A percentile compares a stretch with the other conserved stretches of the same genome.
These are phyloP conservation scores for Apiospora phragmitis DNA, from an alignment of 2,329 filamentous ascomycete genomes.

Conservation along the genomic window DNA sequence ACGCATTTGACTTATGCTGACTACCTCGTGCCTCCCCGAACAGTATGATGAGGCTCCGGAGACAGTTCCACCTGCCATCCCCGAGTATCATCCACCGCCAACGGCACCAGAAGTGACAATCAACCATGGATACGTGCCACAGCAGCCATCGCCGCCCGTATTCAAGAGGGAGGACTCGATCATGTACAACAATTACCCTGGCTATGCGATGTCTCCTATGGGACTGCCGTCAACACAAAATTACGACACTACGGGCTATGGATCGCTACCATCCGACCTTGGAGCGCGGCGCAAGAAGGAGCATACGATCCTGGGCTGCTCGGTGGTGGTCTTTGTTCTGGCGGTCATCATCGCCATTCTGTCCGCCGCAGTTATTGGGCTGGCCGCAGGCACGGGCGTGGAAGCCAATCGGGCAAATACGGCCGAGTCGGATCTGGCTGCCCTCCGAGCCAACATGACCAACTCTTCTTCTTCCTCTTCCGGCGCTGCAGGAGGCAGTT, in stretches of 20 bases:
- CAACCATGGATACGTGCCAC: constrained; percentile 13
- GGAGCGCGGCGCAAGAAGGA: constrained; percentile 16
- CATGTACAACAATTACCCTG: constrained; percentile 14
- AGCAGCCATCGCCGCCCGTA: constrained; percentile 13
- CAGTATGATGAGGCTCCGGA: constrained; percentile 35
- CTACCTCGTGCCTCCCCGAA: background rate
- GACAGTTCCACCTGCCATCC: constrained; percentile 23
- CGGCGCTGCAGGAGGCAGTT: constrained; percentile 36
- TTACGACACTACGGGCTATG: constrained; percentile 23
- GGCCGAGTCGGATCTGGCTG: constrained; percentile 34
- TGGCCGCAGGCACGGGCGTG: constrained; percentile 46
- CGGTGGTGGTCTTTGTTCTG: constrained; percentile 40
- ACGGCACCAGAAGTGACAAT: constrained; percentile 24
- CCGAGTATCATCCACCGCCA: constrained; percentile 33
- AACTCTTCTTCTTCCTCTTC: constrained; percentile 12
- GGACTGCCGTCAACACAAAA: constrained; percentile 17
- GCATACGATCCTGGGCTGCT: constrained; percentile 35
- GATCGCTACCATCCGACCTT: constrained; percentile 15
- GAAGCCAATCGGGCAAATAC: constrained; percentile 40
- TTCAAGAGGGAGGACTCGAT: constrained; percentile 21
- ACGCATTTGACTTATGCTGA: background rate
- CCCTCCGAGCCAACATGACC: background rate
- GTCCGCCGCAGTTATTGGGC: constrained; percentile 41
- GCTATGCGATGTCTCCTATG: constrained; percentile 18
- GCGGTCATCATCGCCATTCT: constrained; percentile 41